Evolutionary conservation across 192 early-diverging fungal genomes (phyloP).

Genomic region (Allomyces macrogynus): DNA sequence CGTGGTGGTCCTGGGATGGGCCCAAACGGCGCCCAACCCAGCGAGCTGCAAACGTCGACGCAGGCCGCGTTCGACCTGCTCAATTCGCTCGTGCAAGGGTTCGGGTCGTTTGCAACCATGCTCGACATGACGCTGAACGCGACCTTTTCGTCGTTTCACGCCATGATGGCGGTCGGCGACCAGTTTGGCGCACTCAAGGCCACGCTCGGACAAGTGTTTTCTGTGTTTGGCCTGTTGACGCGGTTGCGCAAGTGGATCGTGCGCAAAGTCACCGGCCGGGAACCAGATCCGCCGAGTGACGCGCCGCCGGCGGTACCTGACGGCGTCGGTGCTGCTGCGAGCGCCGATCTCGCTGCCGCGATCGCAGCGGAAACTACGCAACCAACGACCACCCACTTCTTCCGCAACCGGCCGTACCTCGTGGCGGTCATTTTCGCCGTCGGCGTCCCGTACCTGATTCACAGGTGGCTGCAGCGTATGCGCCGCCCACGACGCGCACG

Average conservation of each 20-base stretch:
- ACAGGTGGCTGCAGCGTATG: conserved; percentile 61
- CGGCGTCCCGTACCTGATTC: conserved; percentile 82
- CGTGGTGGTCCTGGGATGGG: conserved; percentile 34
- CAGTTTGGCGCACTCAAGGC: conserved; percentile 80
- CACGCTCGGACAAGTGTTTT: conserved; percentile 68
- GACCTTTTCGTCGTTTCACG: conserved; percentile 80
- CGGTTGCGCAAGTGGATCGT: conserved; percentile 43
- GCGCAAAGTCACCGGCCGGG: conserved; percentile 30
- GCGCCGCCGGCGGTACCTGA: too few relatives aligned
- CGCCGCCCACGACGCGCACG: conserved; percentile 19
- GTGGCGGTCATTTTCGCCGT: conserved; percentile 70
- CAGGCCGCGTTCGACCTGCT: conserved; percentile 81
- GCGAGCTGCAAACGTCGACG: conserved; percentile 61
- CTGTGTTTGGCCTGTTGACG: conserved; percentile 54
- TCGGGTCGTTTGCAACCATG: conserved; percentile 95
- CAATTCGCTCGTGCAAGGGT: conserved; percentile 81
- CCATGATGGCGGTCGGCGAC: conserved; percentile 94
- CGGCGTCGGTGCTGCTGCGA: too few relatives aligned
- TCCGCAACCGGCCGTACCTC: conserved; percentile 32
- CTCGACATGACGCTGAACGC: conserved; percentile 94
- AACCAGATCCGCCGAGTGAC: too few relatives aligned
- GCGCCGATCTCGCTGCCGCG: too few relatives aligned
- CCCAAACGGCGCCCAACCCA: not conserved
- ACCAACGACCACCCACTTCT: conserved; percentile 52
- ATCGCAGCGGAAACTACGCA: too few relatives aligned